phyloP scores from a whole-genome alignment of 768 basidiomycete species.

The Ramaria sp. region DNA sequence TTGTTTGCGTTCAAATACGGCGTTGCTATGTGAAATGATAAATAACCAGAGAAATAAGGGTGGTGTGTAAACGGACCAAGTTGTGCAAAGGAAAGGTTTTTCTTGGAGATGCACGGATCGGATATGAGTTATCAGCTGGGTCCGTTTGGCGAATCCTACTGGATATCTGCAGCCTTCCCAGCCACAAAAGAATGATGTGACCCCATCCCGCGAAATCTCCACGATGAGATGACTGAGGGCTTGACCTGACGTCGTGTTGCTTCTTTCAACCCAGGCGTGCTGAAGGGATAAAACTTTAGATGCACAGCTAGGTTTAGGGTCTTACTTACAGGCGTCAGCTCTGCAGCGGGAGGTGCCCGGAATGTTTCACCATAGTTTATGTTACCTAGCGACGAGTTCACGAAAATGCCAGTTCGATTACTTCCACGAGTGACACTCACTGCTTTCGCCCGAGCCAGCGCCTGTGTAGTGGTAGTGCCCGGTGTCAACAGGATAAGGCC shows the following conservation, averaged over 20 bases:
- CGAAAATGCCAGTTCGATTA: no score
- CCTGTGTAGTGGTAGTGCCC: no score
- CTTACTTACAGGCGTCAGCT: no score
- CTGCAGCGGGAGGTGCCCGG: no score
- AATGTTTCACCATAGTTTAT: no score
- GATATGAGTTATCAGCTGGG: constrained; percentile 2
- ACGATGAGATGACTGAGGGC: not conserved
- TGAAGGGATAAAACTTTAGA: not conserved
- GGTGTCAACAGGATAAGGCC: no score
- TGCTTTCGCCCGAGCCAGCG: no score
- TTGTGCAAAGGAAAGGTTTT: not conserved
- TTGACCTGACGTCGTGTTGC: not conserved
- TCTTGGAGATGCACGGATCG: constrained; percentile 3
- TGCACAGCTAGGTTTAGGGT: no score
- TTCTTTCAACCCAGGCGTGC: constrained; percentile 4
- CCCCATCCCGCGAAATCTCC: constrained; percentile 1
- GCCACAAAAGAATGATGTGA: constrained; percentile 7
- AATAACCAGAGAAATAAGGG: not conserved
- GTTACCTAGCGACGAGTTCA: no score
- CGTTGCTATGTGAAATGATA: not conserved
- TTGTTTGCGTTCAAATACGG: constrained; percentile 5
- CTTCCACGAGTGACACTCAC: no score
- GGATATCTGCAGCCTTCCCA: constrained; percentile 8
- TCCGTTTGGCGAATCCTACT: constrained; percentile 4
- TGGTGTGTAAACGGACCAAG: not conserved